Evolutionary conservation across 2,329 filamentous ascomycete genomes (phyloP).

Genomic region (Alternaria arborescens): DNA sequence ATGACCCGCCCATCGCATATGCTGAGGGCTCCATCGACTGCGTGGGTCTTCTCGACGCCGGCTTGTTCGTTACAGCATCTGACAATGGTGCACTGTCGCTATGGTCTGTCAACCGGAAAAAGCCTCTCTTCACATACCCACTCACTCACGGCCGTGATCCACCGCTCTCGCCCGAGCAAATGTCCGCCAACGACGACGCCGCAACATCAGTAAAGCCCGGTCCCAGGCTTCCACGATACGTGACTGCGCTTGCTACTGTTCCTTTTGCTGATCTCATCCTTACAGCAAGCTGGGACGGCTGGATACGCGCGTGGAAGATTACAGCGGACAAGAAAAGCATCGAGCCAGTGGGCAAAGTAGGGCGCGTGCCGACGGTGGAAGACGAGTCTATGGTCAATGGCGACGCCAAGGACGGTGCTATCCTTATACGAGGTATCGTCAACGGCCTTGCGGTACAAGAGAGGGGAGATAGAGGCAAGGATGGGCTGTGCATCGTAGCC

Average conservation of each 20-base stretch:
- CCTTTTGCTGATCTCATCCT: conserved; percentile 91
- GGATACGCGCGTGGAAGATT: conserved; percentile 84
- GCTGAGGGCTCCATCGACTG: conserved; percentile 89
- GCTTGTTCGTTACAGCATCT: conserved; percentile 89
- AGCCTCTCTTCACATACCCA: conserved; percentile 81
- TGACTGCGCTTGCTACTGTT: conserved; percentile 85
- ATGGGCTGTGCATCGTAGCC: conserved; percentile 82
- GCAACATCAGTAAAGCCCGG: conserved; percentile 58
- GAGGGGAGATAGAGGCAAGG: conserved; percentile 75
- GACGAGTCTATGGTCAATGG: conserved; percentile 20
- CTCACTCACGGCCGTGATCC: conserved; percentile 87
- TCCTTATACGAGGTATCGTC: conserved; percentile 74
- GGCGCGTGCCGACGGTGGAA: conserved; percentile 43
- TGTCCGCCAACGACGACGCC: conserved; percentile 71
- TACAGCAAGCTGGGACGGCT: conserved; percentile 94
- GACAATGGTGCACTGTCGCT: conserved; percentile 88
- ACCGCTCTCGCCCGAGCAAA: conserved; percentile 70
- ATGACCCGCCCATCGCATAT: conserved; percentile 55
- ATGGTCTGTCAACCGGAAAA: conserved; percentile 94
- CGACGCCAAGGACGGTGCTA: conserved; percentile 29
- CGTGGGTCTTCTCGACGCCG: conserved; percentile 87
- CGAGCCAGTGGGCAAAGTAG: conserved; percentile 74
- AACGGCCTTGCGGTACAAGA: conserved; percentile 92
- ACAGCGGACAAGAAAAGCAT: conserved; percentile 77
- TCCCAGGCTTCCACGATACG: conserved; percentile 77